Base-by-base conservation (phyloP, 768 basidiomycete genomes). In the Lactarius quietus region DNA sequence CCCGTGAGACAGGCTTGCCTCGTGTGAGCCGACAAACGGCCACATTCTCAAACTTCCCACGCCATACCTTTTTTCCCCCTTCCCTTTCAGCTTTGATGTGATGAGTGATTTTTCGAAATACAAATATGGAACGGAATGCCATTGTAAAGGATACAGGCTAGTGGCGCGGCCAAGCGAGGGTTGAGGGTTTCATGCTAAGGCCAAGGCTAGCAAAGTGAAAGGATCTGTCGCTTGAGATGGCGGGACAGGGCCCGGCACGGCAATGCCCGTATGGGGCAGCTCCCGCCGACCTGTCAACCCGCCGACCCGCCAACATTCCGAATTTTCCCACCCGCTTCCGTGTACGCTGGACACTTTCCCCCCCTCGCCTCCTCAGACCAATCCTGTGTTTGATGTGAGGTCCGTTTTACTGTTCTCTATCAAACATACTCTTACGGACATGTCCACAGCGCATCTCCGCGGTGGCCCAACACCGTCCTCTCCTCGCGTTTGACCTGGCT, bases 401-500 rank as follows among this genome's bases (percentile, higher is more conserved):
- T 38, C 38, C 52, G 55, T 52, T 70, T 61, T 35, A 51, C 20
- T 56, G n/a, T 69, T 59, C 26, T 55, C 10, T 56, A 17, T 54
- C 26, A 17, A 57, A 39, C 59, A 26, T 26, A 58, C 54, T 67
- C 56, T 41, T 23, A 39, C 60, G 17, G 23, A 31, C 54, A 55
- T 35, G 57, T 62, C 31, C 59, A 57, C 55, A 61, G 60, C 39
- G 67, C 58, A 68, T 77, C 73, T 71, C 69, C 74, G 76, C 76
- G 74, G 76, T 74, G 76, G 76, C 73, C 72, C 39, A 53, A 62
- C 72, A 73, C 73, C 73, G 72, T 70, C 75, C 71, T 72, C 69
- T 71, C 72, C 75, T 71, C 62, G 70, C 73, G 70, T 71, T 68
- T 75, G 63, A 69, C 71, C 81, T 80, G 81, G 79, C 82, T 84